A percentile compares a stretch with the other conserved stretches of the same genome.
Evolutionary conservation across 2,329 filamentous ascomycete genomes (phyloP).

Genomic region (Falciphora oryzae): DNA sequence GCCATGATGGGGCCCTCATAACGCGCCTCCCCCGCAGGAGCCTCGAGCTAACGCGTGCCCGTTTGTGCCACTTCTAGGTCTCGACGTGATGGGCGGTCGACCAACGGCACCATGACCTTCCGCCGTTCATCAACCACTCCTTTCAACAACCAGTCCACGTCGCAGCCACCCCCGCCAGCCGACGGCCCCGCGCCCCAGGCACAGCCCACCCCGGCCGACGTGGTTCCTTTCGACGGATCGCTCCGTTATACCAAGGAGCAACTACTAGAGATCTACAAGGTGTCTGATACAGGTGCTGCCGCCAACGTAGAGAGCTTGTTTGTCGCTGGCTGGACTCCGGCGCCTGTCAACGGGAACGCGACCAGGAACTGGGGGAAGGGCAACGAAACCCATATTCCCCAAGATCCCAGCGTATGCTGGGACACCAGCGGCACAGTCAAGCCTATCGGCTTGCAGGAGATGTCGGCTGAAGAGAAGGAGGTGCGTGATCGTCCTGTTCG

Average conservation of each 20-base stretch:
- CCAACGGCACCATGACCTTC: constrained; percentile 60
- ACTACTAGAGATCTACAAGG: constrained; percentile 66
- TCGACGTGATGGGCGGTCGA: constrained; percentile 50
- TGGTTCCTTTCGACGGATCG: constrained; percentile 39
- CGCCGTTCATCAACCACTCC: constrained; percentile 58
- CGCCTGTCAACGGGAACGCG: constrained; percentile 58
- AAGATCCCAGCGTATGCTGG: constrained; percentile 92
- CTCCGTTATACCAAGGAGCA: constrained; percentile 73
- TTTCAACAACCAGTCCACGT: constrained; percentile 24
- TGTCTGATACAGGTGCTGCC: constrained; percentile 37
- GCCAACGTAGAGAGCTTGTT: constrained; percentile 63
- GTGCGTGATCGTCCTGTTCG: constrained; percentile 29
- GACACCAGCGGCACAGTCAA: constrained; percentile 63
- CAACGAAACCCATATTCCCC: constrained; percentile 64
- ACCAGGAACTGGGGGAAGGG: constrained; percentile 70
- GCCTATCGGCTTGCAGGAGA: constrained; percentile 67
- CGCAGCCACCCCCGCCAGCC: constrained; percentile 14
- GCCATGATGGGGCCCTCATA: not conserved
- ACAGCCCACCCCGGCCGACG: constrained; percentile 26
- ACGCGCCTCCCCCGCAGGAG: constrained; percentile 5
- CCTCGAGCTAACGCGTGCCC: constrained; percentile 6
- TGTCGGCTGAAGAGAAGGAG: constrained; percentile 58
- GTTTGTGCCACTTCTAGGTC: constrained; percentile 36
- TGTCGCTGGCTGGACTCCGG: constrained; percentile 73
- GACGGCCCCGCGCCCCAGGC: constrained; percentile 19